Base-by-base conservation (phyloP, 495 filamentous ascomycete genomes). In the Talaromyces thailandensis region DNA sequence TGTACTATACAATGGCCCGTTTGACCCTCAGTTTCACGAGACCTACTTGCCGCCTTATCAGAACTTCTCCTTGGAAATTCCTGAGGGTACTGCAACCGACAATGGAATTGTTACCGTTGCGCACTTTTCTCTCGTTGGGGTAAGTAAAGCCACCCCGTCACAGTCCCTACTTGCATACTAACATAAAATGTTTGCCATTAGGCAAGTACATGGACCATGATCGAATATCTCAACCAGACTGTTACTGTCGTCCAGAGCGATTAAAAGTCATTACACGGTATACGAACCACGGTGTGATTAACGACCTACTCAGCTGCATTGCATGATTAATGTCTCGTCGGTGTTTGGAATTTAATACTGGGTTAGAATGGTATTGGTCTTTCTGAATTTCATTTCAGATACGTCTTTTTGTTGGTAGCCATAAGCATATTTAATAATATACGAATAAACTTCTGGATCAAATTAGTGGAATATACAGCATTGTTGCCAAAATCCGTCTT, bases 41-140 rank as follows among this genome's bases (percentile, higher is more conserved):
- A n/a, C 43, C n/a, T 35, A 43, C 52, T 21, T 23, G 8, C 62
- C 65, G 16, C 62, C 65, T 16, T 77, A 75, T 43, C 61, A 77
- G 68, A 77, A 77, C 71, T 75, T 75, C 62, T 71, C 72, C 6
- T 69, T 77, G 8, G 71, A 35, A 0, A 53, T 77, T 12, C 75
- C 75, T 0, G 58, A 62, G 0, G 29, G 6, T 5, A 45, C 66
- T 12, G 55, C 62, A 2, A 18, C 40, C 8, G 73, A 73, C 0
- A 59, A 62, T 4, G 73, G 65, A 3, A 60, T 73, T 32, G 60
- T 77, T 12, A 71, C 70, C 21, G 67, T 77, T 5, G 73, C 75
- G 0, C 75, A 76, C 62, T 66, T 69, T 4, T 58, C 72, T 7
- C 61, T 75, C n/a, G 59, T 75, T 16, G 75, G 75, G 12, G 74